Evolutionary conservation across 805 yeast genomes (phyloP), one percentile per base, ranked within the genome.

Genomic region (Nakazawaea peltata): DNA sequence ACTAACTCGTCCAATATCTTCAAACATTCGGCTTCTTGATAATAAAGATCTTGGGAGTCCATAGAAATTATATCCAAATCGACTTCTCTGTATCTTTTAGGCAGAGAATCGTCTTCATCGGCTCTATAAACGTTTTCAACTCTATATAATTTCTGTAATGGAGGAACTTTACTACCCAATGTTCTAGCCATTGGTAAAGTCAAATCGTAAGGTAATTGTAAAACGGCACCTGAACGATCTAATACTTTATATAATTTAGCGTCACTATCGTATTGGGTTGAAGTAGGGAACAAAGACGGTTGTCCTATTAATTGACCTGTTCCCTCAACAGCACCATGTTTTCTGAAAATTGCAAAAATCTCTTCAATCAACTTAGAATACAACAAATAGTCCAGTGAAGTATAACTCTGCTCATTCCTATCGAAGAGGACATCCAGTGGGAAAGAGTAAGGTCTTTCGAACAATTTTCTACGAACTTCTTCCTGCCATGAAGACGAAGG

Each of bases 401-500:
- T 42, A 14, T 57, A 51, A 3, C 41, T 45, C 31, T 53, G 51
- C 12, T 58, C 51, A 37, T 48, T 49, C 31, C 67, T 67, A 40
- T 88, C 97, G 55, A 82, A 92, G 41, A 92, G 63, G 11, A 86
- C 71, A 53, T 86, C 96, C 44, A 80, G 77, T 0, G 95, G 95
- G 40, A 83, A 67, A 54, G 80, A 79, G 47, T 86, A 81, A 0
- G 95, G 87, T 47, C 85, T 94, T 12, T 82, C 68, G 54, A 92
- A 92, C 24, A 92, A 59, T 0, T 92, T 81, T 36, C 81, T 82
- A 49, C 96, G 71, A 0, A 92, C 95, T 53, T 87, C 94, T 43
- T 78, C 84, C 44, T 88, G 92, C 94, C 96, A 87, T 1, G 95
- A 88, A 0, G 96, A 84, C 1, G 92, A 77, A 0, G 95, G 90